Conservation (phyloP, 106 monocot species). For the Phalaenopsis aphrodite region DNA sequence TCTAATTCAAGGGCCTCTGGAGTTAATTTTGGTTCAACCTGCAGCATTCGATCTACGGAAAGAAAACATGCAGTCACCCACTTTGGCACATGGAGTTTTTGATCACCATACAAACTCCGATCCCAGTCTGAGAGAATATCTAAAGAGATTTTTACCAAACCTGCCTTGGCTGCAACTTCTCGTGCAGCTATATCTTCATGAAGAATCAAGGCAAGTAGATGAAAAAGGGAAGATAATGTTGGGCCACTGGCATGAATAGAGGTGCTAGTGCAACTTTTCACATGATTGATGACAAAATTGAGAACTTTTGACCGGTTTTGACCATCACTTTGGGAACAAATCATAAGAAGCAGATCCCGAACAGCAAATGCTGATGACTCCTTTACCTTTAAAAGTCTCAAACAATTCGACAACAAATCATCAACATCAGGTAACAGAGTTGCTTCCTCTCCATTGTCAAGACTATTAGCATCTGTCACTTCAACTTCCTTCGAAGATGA, state of each 20-base stretch:
- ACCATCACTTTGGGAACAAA: conserved; percentile 79
- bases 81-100: conserved; percentile 61
- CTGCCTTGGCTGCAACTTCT: conserved; percentile 61
- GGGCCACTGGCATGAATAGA: conserved; percentile 27
- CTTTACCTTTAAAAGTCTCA: conserved; percentile 65
- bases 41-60: conserved; percentile 82
- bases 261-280: conserved; percentile 35
- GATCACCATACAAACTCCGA: conserved; percentile 22
- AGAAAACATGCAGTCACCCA: conserved; percentile 96
- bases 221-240: conserved; percentile 67
- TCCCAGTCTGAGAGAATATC: conserved; percentile 78
- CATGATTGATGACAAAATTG: conserved; percentile 52
- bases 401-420: conserved; percentile 72
- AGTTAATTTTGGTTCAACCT: conserved; percentile 60
- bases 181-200: conserved; percentile 77
- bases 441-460: conserved; percentile 45
- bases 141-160: conserved; percentile 60
- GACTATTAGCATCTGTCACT: conserved; percentile 15
- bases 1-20: conserved; percentile 44
- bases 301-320: conserved; percentile 60
- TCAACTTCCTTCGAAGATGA: conserved; percentile 42
- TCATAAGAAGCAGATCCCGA: conserved; percentile 75
- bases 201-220: conserved; percentile 90
- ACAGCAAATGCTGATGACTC: conserved; percentile 84
- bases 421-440: conserved; percentile 65